phyloP scores from a whole-genome alignment of 148 eudicot genomes.

The Hydrangea macrophylla region DNA sequence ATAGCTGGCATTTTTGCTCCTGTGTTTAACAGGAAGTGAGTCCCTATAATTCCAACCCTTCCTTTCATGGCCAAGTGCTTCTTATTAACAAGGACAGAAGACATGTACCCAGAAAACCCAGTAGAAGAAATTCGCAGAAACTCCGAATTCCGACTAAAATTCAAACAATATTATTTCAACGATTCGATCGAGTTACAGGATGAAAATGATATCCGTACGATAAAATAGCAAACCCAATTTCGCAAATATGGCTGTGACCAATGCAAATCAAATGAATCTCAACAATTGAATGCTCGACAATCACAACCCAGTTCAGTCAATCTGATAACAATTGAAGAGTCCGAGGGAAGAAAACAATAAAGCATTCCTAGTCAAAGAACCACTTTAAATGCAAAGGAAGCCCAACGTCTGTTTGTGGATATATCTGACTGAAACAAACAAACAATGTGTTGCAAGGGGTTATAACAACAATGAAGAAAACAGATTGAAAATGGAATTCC shows the following conservation, averaged over 20 bases:
- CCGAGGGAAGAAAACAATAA: not conserved
- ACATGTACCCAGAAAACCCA: not conserved
- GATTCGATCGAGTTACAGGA: not conserved
- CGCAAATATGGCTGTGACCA: not conserved
- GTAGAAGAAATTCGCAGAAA: not conserved
- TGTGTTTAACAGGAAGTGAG: slow-evolving; percentile 25
- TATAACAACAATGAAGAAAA: not conserved
- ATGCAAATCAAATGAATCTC: slow-evolving; percentile 6
- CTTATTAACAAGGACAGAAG: not conserved
- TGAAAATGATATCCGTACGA: not conserved
- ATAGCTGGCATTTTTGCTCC: slow-evolving; percentile 31
- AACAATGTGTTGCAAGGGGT: not conserved
- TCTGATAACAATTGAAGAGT: not conserved
- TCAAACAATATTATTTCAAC: not conserved
- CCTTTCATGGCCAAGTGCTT: slow-evolving; percentile 21
- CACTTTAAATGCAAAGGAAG: not conserved
- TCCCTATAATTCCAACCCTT: slow-evolving; percentile 22
- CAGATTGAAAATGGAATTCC: not conserved
- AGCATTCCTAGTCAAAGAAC: slow-evolving; percentile 4
- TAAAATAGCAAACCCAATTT: not conserved
- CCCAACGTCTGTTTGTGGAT: slow-evolving; percentile 11
- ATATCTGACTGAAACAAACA: slow-evolving; percentile 6
- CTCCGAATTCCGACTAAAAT: not conserved
- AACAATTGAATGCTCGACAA: not conserved
- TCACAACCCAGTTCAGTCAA: slow-evolving; percentile 1